Evolutionary conservation across 2,329 filamentous ascomycete genomes (phyloP).

Genomic region (Epichloe aotearoae): DNA sequence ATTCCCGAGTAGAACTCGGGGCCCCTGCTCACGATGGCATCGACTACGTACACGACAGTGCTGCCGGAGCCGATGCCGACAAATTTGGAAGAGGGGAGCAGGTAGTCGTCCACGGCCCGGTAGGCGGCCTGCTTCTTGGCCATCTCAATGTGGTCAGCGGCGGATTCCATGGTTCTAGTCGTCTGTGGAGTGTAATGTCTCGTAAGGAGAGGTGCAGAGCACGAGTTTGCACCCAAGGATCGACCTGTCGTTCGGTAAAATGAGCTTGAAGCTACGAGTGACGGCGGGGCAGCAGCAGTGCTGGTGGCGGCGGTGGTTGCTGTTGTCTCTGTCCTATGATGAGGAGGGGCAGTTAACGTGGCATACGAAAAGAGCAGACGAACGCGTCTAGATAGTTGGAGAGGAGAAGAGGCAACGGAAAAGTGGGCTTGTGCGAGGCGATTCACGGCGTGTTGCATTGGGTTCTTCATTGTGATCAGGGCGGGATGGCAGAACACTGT

Average conservation of each 20-base stretch:
- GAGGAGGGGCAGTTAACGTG: background rate
- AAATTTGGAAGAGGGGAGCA: conserved; percentile 46
- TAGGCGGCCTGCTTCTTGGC: conserved; percentile 66
- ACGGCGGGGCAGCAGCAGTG: background rate
- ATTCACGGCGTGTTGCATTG: background rate
- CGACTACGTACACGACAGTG: conserved; percentile 74
- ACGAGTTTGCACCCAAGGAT: background rate
- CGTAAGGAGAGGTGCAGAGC: background rate
- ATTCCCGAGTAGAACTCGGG: conserved; percentile 45
- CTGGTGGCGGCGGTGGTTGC: background rate
- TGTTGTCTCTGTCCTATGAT: background rate
- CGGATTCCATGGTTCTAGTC: conserved; percentile 22
- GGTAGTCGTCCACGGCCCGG: conserved; percentile 61
- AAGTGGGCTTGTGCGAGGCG: background rate
- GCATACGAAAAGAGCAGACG: no score
- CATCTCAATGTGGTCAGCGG: conserved; percentile 42
- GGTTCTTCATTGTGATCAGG: no score
- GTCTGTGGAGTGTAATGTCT: background rate
- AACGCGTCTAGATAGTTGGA: background rate
- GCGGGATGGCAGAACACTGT: background rate
- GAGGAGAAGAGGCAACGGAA: background rate
- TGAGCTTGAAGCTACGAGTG: background rate
- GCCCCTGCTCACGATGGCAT: conserved; percentile 57
- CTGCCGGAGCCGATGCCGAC: conserved; percentile 73
- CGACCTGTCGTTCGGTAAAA: background rate